These are phyloP conservation scores for Carex scoparia DNA, from an alignment of 176 grass and related monocot species.

Conservation along the genomic window DNA sequence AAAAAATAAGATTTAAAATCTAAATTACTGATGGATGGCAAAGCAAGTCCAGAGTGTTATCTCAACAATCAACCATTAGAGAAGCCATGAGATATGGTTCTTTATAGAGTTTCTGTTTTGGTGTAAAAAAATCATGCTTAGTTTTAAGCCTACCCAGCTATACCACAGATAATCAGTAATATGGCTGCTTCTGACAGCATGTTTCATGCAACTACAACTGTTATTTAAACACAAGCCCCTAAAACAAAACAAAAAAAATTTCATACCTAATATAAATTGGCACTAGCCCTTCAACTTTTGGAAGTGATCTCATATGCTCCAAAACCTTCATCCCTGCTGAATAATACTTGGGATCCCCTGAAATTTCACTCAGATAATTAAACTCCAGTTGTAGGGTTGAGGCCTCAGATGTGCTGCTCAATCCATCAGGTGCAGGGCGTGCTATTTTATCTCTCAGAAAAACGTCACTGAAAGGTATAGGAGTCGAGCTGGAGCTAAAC, in stretches of 20 bases:
- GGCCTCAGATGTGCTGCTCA: slow-evolving; percentile 92
- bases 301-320: slow-evolving; percentile 79
- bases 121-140: neutral
- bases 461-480: slow-evolving; percentile 96
- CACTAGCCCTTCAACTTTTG: slow-evolving; percentile 85
- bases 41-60: neutral
- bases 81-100: neutral
- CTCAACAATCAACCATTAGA: neutral
- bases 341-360: slow-evolving; percentile 81
- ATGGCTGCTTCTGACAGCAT: neutral
- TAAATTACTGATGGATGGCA: neutral
- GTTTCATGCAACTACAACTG: neutral
- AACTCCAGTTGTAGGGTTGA: slow-evolving; percentile 92
- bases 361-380: slow-evolving; percentile 90
- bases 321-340: slow-evolving; percentile 81
- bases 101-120: neutral
- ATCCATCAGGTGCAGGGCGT: slow-evolving; percentile 76
- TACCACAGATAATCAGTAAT: neutral
- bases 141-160: neutral
- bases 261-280: slow-evolving; percentile 93
- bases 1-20: neutral
- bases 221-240: slow-evolving; percentile 6
- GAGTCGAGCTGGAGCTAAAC: slow-evolving; percentile 83
- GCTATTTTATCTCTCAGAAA: slow-evolving; percentile 68
- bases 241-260: slow-evolving; percentile 13